Percentiles rank a stretch among this genome's conserved stretches.
These are phyloP conservation scores for Aspergillus fijiensis DNA, from an alignment of 2,329 filamentous ascomycete species.

Conservation along the genomic window DNA sequence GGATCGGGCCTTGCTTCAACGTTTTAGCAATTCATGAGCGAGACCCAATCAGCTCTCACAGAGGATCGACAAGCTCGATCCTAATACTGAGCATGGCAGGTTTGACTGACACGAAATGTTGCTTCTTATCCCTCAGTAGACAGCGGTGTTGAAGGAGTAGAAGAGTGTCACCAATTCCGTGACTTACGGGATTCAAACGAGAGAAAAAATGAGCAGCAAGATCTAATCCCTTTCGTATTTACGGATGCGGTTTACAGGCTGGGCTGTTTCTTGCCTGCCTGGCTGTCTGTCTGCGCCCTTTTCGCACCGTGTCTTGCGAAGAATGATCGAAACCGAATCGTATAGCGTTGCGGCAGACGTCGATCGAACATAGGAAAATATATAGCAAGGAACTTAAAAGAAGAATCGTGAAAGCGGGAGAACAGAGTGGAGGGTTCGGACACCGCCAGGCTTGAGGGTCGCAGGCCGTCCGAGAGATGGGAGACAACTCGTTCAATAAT, in stretches of 20 bases:
- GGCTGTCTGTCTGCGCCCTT: neutral
- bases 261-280: neutral
- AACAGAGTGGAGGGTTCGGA: neutral
- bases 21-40: constrained; percentile 2
- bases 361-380: neutral
- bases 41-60: constrained; percentile 3
- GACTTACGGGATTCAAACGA: neutral
- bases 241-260: neutral
- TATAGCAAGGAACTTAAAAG: neutral
- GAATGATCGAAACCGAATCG: neutral
- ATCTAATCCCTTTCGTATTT: neutral
- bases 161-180: neutral
- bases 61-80: constrained; percentile 5
- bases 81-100: neutral
- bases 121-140: neutral
- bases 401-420: neutral
- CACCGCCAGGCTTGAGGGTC: too few relatives aligned
- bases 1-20: constrained; percentile 9
- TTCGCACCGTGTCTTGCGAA: neutral
- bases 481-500: neutral
- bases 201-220: neutral
- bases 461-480: neutral
- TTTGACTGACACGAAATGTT: neutral
- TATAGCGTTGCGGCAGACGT: neutral
- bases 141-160: neutral